Base-by-base conservation (phyloP, 805 yeast species). In the Yamadazyma paraphyllophila region DNA sequence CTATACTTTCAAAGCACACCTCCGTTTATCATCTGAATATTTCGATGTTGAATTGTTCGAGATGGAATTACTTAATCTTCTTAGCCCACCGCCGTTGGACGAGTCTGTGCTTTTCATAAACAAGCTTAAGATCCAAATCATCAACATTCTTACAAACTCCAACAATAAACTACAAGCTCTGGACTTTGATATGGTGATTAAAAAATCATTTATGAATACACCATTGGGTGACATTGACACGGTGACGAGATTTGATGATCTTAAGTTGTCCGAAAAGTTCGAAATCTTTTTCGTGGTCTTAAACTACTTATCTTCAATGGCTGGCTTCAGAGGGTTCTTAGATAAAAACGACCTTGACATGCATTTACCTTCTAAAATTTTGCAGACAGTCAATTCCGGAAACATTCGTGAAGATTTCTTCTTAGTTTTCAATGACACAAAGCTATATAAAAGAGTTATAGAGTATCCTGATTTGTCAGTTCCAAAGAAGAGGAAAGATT, bases 41-140 rank as follows among this genome's bases (percentile, higher is more conserved):
- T 78, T 82, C 52, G 84, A 82, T 53, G 74, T 76, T 7, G 83
- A 81, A 47, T 64, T 76, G 14, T 73, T 82, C 48, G 89, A 83
- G 55, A 81, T 81, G 54, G 89, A 83, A 52, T 62, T 83, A 11
- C 64, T 81, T 33, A 55, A 62, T 46, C 55, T 65, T 50, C 61
- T 62, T 14, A 35, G 50, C 38, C 71, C 71, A 14, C 63, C 63
- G 9, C 71, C 69, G 0, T 47, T 65, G 14, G 68, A 66, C 51
- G 63, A 70, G 43, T 46, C 59, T 58, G 51, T 62, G 12, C 48
- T 70, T 38, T 64, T 81, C 42, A 55, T 73, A 11, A 68, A 70
- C 45, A 74, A 67, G 47, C 65, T 81, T 29, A 72, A 77, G 43
- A 49, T 62, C 7, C 71, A 72, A 24, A 59, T 78, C 43, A 61